phyloP scores from a whole-genome alignment of 2,329 filamentous ascomycete genomes.

The Phialocephala sp. region DNA sequence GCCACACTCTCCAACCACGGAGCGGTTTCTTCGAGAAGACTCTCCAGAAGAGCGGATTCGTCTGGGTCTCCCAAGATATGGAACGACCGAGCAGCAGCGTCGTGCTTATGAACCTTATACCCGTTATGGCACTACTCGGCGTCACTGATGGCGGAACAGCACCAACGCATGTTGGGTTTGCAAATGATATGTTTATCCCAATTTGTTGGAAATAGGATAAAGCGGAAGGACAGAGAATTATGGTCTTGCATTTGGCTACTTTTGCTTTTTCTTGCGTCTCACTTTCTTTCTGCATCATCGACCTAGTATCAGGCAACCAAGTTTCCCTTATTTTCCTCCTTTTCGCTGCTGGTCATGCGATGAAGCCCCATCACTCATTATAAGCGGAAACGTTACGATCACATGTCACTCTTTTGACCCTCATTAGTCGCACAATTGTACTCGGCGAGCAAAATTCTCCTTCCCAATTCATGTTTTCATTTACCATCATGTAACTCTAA shows the following conservation, averaged over 20 bases:
- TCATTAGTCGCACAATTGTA: neutral
- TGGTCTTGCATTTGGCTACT: neutral
- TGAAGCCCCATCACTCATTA: neutral
- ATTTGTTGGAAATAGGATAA: neutral
- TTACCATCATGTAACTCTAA: neutral
- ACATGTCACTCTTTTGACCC: constrained; percentile 1
- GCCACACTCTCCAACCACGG: constrained; percentile 13
- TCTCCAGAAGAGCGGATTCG: constrained; percentile 23
- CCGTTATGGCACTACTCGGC: constrained; percentile 9
- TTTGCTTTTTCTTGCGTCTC: neutral
- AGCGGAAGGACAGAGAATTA: neutral
- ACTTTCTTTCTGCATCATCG: neutral
- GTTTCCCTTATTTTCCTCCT: neutral
- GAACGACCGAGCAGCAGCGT: constrained; percentile 12
- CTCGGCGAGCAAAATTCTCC: neutral
- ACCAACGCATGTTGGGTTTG: neutral
- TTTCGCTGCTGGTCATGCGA: neutral
- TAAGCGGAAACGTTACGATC: neutral
- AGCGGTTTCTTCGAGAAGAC: constrained; percentile 15
- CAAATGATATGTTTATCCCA: neutral
- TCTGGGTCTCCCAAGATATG: constrained; percentile 22
- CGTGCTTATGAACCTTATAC: constrained; percentile 12
- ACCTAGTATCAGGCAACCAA: constrained; percentile 4
- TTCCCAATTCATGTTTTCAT: neutral
- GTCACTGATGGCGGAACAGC: neutral